Evolutionary conservation across 257 asterid genomes (phyloP).

Genomic region (Nicotiana tabacum): DNA sequence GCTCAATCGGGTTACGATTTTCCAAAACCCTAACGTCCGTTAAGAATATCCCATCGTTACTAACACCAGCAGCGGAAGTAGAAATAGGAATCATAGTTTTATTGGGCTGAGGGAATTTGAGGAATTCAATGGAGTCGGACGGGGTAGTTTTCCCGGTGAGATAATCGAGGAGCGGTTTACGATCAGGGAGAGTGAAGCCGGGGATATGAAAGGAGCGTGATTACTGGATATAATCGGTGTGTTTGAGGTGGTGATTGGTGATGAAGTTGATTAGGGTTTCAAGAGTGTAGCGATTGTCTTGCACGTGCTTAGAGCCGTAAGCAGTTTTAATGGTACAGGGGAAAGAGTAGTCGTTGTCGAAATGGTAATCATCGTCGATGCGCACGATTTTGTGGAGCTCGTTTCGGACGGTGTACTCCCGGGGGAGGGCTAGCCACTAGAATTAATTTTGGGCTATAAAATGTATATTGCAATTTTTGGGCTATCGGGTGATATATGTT

Average conservation of each 20-base stretch:
- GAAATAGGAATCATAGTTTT: not conserved
- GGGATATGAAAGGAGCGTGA: slow-evolving; percentile 69
- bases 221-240: slow-evolving; percentile 73
- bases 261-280: slow-evolving; percentile 92
- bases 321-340: slow-evolving; percentile 80
- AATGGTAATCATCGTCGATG: slow-evolving; percentile 52
- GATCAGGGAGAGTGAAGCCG: slow-evolving; percentile 79
- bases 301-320: slow-evolving; percentile 72
- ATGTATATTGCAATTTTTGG: too few relatives aligned
- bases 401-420: slow-evolving; percentile 75
- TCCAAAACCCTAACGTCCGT: slow-evolving; percentile 13
- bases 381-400: slow-evolving; percentile 57
- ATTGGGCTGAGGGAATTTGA: slow-evolving; percentile 28
- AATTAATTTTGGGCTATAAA: too few relatives aligned
- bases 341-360: slow-evolving; percentile 76
- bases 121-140: slow-evolving; percentile 54
- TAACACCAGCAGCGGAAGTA: slow-evolving; percentile 7
- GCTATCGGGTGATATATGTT: too few relatives aligned
- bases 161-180: slow-evolving; percentile 78
- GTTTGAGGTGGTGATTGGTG: slow-evolving; percentile 71
- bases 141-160: slow-evolving; percentile 74
- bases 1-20: slow-evolving; percentile 33
- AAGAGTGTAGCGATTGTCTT: slow-evolving; percentile 70
- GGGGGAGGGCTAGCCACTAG: slow-evolving; percentile 38
- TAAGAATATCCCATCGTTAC: slow-evolving; percentile 7